These are phyloP conservation scores for Myxozyma mucilagina DNA, from an alignment of 805 yeast species.

Conservation along the genomic window DNA sequence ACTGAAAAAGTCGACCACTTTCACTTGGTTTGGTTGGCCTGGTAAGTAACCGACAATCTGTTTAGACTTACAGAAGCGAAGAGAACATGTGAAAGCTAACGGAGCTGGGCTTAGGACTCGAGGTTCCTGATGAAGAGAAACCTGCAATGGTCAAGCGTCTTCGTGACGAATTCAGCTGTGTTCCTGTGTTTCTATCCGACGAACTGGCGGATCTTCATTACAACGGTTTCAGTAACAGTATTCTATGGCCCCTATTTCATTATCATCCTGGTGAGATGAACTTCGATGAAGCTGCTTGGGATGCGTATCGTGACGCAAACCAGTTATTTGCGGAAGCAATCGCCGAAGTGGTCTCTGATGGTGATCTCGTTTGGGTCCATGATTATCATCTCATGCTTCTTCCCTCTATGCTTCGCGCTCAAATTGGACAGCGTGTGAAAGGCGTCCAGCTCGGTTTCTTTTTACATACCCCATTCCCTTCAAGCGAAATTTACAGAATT, in stretches of 20 bases:
- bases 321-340: slow-evolving; percentile 74
- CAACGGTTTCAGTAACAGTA: slow-evolving; percentile 92
- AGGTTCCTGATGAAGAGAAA: slow-evolving; percentile 76
- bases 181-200: slow-evolving; percentile 85
- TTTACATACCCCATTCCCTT: slow-evolving; percentile 97
- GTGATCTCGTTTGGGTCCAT: slow-evolving; percentile 95
- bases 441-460: slow-evolving; percentile 87
- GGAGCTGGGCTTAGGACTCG: slow-evolving; percentile 45
- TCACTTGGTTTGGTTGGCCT: slow-evolving; percentile 99
- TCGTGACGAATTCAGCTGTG: slow-evolving; percentile 75
- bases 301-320: slow-evolving; percentile 94
- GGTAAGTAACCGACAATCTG: slow-evolving; percentile 43
- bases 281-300: slow-evolving; percentile 97
- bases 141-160: slow-evolving; percentile 68
- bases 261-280: slow-evolving; percentile 99
- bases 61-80: background rate
- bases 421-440: slow-evolving; percentile 48
- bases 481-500: slow-evolving; percentile 92
- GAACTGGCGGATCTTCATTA: slow-evolving; percentile 93
- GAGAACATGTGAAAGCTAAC: background rate
- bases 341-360: slow-evolving; percentile 66
- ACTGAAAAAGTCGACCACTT: slow-evolving; percentile 72
- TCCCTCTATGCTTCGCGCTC: slow-evolving; percentile 80
- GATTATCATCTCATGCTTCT: slow-evolving; percentile 95
- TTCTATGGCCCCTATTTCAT: slow-evolving; percentile 97